Percentiles rank a stretch among this genome's conserved stretches.
Evolutionary conservation across 352 stramenopile species (phyloP).

Genomic region (Pythium brassicae): DNA sequence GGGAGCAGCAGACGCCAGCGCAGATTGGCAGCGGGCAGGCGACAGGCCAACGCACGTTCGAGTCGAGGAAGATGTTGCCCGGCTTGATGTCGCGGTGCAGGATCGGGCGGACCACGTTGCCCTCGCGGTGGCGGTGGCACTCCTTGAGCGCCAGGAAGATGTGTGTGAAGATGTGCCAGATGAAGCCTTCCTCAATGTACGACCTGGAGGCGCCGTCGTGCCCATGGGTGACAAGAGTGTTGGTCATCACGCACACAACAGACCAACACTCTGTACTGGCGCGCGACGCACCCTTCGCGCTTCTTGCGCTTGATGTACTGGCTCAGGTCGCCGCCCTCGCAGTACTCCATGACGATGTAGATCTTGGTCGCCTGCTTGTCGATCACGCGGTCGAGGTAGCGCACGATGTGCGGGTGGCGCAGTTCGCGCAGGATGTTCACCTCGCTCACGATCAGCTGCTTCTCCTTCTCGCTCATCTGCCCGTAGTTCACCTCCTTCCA

Average conservation of each 20-base stretch:
- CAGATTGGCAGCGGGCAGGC: too few relatives aligned
- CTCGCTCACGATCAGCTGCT: constrained; percentile 92
- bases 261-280: too few relatives aligned
- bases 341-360: constrained; percentile 96
- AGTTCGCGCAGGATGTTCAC: constrained; percentile 93
- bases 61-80: constrained; percentile 91
- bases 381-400: constrained; percentile 92
- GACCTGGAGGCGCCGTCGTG: constrained; percentile 28
- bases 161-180: constrained; percentile 93
- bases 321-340: constrained; percentile 86
- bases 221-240: too few relatives aligned
- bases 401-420: constrained; percentile 91
- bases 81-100: constrained; percentile 91
- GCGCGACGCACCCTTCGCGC: constrained; percentile 79
- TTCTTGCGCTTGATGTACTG: constrained; percentile 91
- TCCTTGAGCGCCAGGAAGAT: constrained; percentile 90
- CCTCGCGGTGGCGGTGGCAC: constrained; percentile 85
- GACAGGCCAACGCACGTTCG: constrained; percentile 47
- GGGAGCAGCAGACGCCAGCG: background rate
- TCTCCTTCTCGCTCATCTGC: constrained; percentile 91
- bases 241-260: background rate
- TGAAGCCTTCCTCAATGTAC: constrained; percentile 91
- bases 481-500: constrained; percentile 93
- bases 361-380: constrained; percentile 91
- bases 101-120: constrained; percentile 78